Evolutionary conservation across 768 basidiomycete species (phyloP).

Genomic region (Coprinellus aureogranulatus): DNA sequence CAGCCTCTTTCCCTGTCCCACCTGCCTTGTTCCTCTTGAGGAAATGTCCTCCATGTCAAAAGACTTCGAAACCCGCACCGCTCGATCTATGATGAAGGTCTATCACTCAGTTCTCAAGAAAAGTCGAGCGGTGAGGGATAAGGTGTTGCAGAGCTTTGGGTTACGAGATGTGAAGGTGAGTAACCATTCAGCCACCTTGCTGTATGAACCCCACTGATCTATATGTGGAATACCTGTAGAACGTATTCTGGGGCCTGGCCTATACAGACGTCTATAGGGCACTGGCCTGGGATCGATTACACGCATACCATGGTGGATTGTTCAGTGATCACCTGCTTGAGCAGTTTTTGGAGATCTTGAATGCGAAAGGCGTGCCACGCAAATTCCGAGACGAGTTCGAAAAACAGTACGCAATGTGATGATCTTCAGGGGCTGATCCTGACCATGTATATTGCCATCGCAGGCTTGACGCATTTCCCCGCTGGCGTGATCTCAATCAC

Average conservation of each 20-base stretch:
- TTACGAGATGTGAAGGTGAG: conserved; percentile 22
- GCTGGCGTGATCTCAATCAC: conserved; percentile 11
- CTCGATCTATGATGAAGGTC: conserved; percentile 12
- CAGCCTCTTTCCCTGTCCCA: conserved; percentile 36
- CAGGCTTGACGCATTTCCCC: conserved; percentile 4
- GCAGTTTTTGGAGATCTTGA: not conserved
- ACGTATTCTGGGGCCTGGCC: conserved; percentile 11
- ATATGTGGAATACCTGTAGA: not conserved
- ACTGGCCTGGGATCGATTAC: conserved; percentile 14
- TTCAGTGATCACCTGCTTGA: conserved; percentile 5
- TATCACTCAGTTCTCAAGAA: conserved; percentile 6
- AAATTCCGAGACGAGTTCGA: no score
- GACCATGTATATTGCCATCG: no score
- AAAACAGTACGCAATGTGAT: no score
- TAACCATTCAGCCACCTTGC: no score
- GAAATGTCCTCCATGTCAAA: conserved; percentile 19
- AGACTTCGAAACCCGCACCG: conserved; percentile 10
- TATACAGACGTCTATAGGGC: conserved; percentile 8
- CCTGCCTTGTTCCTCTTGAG: conserved; percentile 29
- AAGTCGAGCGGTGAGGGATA: conserved; percentile 13
- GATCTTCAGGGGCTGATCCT: no score
- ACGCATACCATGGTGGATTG: conserved; percentile 13
- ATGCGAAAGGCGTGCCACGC: not conserved
- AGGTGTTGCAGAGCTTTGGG: conserved; percentile 19
- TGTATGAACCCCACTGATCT: not conserved